Conservation (phyloP, 2,329 filamentous ascomycete species). For the Colletotrichum sp. region DNA sequence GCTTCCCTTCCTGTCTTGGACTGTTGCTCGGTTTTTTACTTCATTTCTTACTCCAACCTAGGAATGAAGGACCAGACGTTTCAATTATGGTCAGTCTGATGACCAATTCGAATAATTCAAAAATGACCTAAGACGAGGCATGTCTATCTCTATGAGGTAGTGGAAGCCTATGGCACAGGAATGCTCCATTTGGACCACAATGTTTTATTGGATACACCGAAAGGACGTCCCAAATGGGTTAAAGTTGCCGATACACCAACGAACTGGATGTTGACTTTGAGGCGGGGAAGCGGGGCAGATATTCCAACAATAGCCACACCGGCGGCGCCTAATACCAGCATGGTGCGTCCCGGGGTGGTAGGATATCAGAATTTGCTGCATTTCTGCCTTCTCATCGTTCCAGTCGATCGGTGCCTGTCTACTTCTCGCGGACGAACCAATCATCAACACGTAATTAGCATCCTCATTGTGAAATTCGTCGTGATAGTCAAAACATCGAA, state of each 20-base stretch:
- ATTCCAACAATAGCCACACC: background rate
- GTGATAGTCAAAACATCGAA: background rate
- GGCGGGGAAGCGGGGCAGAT: background rate
- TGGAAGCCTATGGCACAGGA: background rate
- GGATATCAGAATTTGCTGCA: background rate
- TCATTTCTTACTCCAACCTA: background rate
- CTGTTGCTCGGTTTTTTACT: background rate
- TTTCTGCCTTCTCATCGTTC: background rate
- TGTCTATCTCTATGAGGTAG: background rate
- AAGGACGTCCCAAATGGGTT: background rate
- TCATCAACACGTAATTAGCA: background rate
- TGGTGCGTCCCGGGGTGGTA: background rate
- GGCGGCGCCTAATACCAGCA: background rate
- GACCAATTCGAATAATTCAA: background rate
- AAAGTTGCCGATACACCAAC: background rate
- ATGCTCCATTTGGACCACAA: background rate
- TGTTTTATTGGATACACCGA: background rate
- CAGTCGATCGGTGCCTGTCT: background rate
- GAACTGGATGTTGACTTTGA: background rate
- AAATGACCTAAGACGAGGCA: background rate
- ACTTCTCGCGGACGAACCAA: background rate
- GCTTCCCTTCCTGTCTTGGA: background rate
- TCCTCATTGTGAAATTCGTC: background rate
- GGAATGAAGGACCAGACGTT: accelerated
- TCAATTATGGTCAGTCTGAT: background rate